phyloP scores from a whole-genome alignment of 2,329 filamentous ascomycete species.

The Cladosporium austrohemisphaericum region DNA sequence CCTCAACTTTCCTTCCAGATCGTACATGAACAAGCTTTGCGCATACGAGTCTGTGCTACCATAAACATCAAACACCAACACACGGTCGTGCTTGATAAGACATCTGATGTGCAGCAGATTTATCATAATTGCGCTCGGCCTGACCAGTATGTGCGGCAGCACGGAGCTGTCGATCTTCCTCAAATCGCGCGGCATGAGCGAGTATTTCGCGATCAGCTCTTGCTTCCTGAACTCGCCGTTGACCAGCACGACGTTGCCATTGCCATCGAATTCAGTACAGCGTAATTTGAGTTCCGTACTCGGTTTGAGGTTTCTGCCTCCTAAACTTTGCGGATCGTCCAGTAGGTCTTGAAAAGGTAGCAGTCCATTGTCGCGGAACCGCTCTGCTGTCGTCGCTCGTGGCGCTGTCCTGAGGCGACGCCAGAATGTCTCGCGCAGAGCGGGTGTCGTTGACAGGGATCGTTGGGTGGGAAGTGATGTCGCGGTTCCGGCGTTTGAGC shows the following conservation, averaged over 20 bases:
- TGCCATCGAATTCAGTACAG: constrained; percentile 92
- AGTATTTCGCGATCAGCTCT: constrained; percentile 94
- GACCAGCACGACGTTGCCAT: constrained; percentile 85
- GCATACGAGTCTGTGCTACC: constrained; percentile 92
- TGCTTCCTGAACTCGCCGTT: constrained; percentile 97
- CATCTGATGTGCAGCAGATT: constrained; percentile 96
- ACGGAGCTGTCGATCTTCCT: constrained; percentile 97
- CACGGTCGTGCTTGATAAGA: constrained; percentile 89
- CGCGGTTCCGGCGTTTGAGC: neutral
- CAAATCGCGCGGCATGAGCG: constrained; percentile 85
- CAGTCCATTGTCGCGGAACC: constrained; percentile 53
- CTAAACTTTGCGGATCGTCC: constrained; percentile 60
- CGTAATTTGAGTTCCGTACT: constrained; percentile 80
- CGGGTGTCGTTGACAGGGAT: constrained; percentile 20
- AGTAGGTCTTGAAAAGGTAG: constrained; percentile 50
- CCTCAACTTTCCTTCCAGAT: constrained; percentile 85
- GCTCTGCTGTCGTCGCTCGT: constrained; percentile 25
- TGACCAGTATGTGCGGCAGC: constrained; percentile 89
- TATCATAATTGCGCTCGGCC: constrained; percentile 86
- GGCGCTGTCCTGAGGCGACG: constrained; percentile 1
- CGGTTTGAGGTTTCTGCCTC: constrained; percentile 67
- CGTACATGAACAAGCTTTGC: constrained; percentile 96
- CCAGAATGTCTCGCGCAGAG: constrained; percentile 20
- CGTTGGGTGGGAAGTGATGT: constrained; percentile 14
- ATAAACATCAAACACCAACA: constrained; percentile 94